A percentile compares a stretch with the other conserved stretches of the same genome.
These are phyloP conservation scores for Avicennia marina DNA, from an alignment of 257 asterid species.

Conservation along the genomic window DNA sequence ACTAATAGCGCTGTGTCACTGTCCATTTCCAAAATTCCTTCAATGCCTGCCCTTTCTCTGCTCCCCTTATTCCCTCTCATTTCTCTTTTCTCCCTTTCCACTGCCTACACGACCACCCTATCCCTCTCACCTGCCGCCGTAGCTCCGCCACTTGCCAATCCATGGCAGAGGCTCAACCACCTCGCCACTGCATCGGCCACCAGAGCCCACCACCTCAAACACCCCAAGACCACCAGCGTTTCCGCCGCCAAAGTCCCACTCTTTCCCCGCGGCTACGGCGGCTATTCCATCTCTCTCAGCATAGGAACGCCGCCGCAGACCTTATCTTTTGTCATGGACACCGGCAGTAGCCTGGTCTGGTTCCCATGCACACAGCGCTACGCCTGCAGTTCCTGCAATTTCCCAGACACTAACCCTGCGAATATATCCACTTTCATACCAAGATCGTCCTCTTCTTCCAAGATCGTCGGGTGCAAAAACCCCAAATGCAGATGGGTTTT, in stretches of 20 bases:
- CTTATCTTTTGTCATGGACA: conserved; percentile 49
- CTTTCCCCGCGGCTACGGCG: conserved; percentile 43
- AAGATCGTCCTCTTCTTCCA: conserved; percentile 33
- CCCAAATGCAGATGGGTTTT: conserved; percentile 32
- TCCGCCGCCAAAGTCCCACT: conserved; percentile 26
- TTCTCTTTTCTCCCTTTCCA: conserved; percentile 14
- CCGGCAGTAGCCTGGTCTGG: conserved; percentile 60
- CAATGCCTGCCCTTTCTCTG: background rate
- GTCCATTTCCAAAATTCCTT: too few relatives aligned
- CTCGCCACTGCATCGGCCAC: conserved; percentile 40
- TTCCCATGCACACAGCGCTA: conserved; percentile 48
- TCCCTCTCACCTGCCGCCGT: conserved; percentile 33
- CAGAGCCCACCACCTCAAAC: conserved; percentile 49
- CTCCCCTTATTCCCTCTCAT: conserved; percentile 17
- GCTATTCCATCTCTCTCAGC: conserved; percentile 39
- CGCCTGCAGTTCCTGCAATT: conserved; percentile 40
- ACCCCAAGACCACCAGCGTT: conserved; percentile 21
- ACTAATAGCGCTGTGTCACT: too few relatives aligned
- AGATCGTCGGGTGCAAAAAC: conserved; percentile 38
- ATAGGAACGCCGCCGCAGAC: conserved; percentile 61
- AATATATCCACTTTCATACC: conserved; percentile 31
- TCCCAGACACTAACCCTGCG: conserved; percentile 8
- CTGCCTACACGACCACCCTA: conserved; percentile 27
- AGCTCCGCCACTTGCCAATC: conserved; percentile 21
- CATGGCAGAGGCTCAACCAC: conserved; percentile 40